Base-by-base conservation (phyloP, 1,139 yeast genomes). In the Suhomyces panamericanus region DNA sequence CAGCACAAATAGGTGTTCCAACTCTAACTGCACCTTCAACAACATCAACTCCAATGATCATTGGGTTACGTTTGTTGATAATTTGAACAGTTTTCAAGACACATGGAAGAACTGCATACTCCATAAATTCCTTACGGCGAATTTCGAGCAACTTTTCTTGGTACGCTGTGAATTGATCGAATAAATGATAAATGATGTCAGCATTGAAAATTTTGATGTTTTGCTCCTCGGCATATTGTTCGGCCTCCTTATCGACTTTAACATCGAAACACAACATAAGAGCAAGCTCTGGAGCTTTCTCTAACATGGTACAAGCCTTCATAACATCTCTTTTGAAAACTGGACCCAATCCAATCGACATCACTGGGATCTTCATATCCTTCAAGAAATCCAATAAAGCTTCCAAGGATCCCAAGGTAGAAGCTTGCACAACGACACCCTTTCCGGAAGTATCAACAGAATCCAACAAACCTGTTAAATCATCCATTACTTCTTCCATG, bases 401-500 rank as follows among this genome's bases (percentile, higher is more conserved):
- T 73, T 93, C 99, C 62, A 93, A 77, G 34, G 99, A 91, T 77
- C 99, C 99, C 63, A 93, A 80, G 16, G 99, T 95, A 10, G 97
- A 90, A 0, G 99, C 98, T 73, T 95, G 99, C 36, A 95, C 99
- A 58, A 91, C 90, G 45, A 95, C 99, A 79, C 99, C 99, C 62
- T 79, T 82, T 59, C 99, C 99, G 38, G 91, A 79, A 53, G 87
- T 83, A 68, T 95, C 99, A 50, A 93, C 97, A 49, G 96, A 87
- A 66, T 90, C 98, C 59, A 93, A 77, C 57, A 93, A 77, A 39
- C 96, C 97, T 34, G 98, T 90, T 66, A 93, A 78, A 68, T 93
- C 99, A 60, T 93, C 97, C 99, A 95, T 95, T 49, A 93, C 97
- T 55, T 93, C 98, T 65, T 93, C 99, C 95, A 88, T 87, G 57